Base-by-base conservation (phyloP, 176 grass and related monocot species). In the Carex parvula region DNA sequence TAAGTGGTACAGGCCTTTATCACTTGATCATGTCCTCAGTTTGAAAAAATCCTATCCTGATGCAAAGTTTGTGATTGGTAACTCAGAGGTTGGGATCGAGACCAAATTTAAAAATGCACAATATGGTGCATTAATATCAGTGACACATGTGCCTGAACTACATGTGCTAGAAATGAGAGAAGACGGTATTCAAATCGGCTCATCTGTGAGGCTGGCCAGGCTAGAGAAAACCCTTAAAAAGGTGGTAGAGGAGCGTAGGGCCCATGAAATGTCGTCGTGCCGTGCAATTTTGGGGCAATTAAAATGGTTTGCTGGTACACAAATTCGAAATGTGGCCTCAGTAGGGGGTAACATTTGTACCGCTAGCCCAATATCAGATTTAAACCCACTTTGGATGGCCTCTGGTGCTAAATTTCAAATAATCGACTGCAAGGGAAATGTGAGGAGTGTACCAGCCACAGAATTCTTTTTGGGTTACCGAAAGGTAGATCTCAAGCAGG, bases 331-430 rank as follows among this genome's bases (percentile, higher is more conserved):
- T 90, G 92, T 94, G 84, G 92, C 95, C 85, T 98, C 95, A 78
- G 87, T 98, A 83, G 95, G 92, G 66, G 95, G 95, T 89, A 98
- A 98, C 82, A 94, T 98, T 85, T 98, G 95, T 81, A 98, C 95
- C 74, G 95, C 95, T 86, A 98, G 95, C 90, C 95, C 95, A 83
- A 98, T 98, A 88, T 98, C 95, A 74, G 95, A 98, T 79, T 84
- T 98, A 73, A 98, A 98, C 86, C 95, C 95, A 84, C 91, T 98
- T 83, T 98, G 95, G 95, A 98, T 98, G 83, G 91, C 88, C 71
- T 64, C 86, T 84, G 83, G 91, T 75, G 92, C 95, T 79, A 91
- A 74, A 79, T 94, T 98, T 32, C 89, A 86, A 85, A 87, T 94
- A 82, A 90, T 98, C 41, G 86, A 94, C 73, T 87, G 69, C 33